phyloP scores from a whole-genome alignment of 305 asterid genomes.

The Fraxinus platypoda region DNA sequence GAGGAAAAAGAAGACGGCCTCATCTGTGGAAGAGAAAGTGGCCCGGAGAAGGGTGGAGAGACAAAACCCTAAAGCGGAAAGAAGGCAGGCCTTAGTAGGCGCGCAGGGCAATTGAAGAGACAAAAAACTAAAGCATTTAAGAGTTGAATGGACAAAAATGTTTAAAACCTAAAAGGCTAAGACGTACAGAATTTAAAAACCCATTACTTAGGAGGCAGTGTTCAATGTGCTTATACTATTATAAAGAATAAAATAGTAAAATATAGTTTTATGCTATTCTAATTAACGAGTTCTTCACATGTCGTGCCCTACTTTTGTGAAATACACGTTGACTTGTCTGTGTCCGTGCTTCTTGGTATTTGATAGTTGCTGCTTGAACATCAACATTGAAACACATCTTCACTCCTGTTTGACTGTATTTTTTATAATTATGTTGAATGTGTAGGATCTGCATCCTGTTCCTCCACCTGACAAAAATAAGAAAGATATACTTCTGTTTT shows the following conservation, averaged over 20 bases:
- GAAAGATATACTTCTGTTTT: slow-evolving; percentile 89
- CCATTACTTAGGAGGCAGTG: neutral
- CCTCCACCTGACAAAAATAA: slow-evolving; percentile 80
- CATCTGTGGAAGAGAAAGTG: neutral
- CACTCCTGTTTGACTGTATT: slow-evolving; percentile 1
- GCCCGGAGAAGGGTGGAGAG: neutral
- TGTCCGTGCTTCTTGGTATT: neutral
- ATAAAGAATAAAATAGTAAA: neutral
- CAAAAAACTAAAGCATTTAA: neutral
- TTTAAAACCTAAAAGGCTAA: neutral
- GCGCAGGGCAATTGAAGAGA: neutral
- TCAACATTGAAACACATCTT: neutral
- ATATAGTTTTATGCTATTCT: neutral
- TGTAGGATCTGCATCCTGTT: slow-evolving; percentile 57
- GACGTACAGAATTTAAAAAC: neutral
- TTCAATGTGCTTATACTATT: neutral
- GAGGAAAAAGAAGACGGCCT: neutral
- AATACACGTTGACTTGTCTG: neutral
- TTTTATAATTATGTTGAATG: slow-evolving; percentile 3
- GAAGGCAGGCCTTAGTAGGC: neutral
- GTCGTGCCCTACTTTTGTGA: neutral
- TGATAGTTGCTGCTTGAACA: neutral
- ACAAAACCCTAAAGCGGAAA: neutral
- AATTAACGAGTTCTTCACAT: neutral
- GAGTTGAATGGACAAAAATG: neutral